These are phyloP conservation scores for Paraphysoderma sedebokerense DNA, from an alignment of 371 early-diverging fungal species.

Conservation along the genomic window DNA sequence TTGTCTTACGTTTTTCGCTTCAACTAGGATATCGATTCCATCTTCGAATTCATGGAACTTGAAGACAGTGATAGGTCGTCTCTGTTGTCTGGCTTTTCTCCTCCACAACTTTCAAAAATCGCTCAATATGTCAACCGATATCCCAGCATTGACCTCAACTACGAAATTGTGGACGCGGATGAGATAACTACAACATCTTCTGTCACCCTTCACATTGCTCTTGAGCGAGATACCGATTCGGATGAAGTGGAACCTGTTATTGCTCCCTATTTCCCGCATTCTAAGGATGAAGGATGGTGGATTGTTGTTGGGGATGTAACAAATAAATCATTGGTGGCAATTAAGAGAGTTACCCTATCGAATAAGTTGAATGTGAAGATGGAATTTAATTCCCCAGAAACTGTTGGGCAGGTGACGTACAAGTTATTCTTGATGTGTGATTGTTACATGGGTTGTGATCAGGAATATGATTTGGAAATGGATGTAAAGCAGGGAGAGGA, in stretches of 20 bases:
- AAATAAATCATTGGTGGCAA: conserved; percentile 61
- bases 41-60: conserved; percentile 87
- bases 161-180: conserved; percentile 48
- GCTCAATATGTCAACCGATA: conserved; percentile 81
- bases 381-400: conserved; percentile 66
- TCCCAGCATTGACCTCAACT: conserved; percentile 74
- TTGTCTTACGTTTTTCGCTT: too few relatives aligned
- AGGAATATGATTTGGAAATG: conserved; percentile 69
- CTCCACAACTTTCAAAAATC: conserved; percentile 53
- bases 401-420: conserved; percentile 41
- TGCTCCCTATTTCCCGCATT: conserved; percentile 81
- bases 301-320: conserved; percentile 70
- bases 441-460: conserved; percentile 81
- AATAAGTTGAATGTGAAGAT: conserved; percentile 43
- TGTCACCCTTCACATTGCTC: neutral
- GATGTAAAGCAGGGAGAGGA: conserved; percentile 45
- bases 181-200: conserved; percentile 9
- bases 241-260: conserved; percentile 45
- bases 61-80: conserved; percentile 69
- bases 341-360: conserved; percentile 72
- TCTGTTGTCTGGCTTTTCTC: conserved; percentile 36
- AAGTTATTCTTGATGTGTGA: conserved; percentile 87
- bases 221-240: conserved; percentile 9
- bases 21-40: conserved; percentile 49
- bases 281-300: conserved; percentile 95